phyloP scores from a whole-genome alignment of 192 early-diverging fungal genomes.

The Coemansia sp. region DNA sequence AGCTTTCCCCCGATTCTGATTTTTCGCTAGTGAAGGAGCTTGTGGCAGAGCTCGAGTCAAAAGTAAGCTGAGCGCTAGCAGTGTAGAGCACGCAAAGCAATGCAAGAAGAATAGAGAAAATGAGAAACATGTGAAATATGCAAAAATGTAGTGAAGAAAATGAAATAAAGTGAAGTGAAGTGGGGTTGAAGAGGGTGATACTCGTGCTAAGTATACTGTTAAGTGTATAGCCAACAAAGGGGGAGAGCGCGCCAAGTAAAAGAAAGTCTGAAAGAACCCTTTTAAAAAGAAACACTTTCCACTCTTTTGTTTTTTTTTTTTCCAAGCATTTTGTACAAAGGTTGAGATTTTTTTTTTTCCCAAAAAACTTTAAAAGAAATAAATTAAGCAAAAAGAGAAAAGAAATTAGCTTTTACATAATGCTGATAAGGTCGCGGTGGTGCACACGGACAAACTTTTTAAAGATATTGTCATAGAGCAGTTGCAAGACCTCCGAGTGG shows the following conservation, averaged over 20 bases:
- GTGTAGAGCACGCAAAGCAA: not conserved
- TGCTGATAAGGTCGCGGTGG: constrained; percentile 47
- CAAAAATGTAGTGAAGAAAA: too few relatives aligned
- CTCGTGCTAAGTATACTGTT: too few relatives aligned
- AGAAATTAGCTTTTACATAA: constrained; percentile 23
- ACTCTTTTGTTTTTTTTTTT: not conserved
- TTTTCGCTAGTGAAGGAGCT: not conserved
- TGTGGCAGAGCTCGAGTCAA: not conserved
- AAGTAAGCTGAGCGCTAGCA: not conserved
- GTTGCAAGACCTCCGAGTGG: constrained; percentile 54
- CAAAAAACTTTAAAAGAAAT: not conserved
- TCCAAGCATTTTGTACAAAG: not conserved
- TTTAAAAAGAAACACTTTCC: not conserved
- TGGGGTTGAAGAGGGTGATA: too few relatives aligned
- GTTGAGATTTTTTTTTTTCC: not conserved
- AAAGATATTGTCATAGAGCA: constrained; percentile 58
- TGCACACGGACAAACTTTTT: constrained; percentile 55
- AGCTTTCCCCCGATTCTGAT: not conserved
- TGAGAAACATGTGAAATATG: too few relatives aligned
- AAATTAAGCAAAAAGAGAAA: not conserved
- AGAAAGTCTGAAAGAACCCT: not conserved
- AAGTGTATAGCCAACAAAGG: too few relatives aligned
- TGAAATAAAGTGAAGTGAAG: too few relatives aligned
- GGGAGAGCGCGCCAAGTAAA: not conserved
- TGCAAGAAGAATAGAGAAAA: not conserved